Evolutionary conservation across 176 grass and related monocot species (phyloP).

Genomic region (Secale cereale): DNA sequence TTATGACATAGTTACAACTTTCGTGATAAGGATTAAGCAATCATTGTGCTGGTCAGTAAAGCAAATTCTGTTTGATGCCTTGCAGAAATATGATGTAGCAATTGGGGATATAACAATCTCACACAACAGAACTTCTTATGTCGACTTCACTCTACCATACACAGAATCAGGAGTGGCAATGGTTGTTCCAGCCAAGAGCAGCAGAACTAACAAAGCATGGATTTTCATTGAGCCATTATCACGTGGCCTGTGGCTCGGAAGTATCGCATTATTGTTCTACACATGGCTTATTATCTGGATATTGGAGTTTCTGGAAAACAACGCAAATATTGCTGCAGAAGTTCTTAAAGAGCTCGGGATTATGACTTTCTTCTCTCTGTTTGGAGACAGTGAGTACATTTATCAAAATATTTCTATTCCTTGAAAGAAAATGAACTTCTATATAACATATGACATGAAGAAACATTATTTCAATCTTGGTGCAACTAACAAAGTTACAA

Average conservation of each 20-base stretch:
- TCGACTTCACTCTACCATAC: constrained; percentile 53
- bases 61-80: background rate
- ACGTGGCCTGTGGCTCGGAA: constrained; percentile 23
- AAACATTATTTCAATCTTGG: background rate
- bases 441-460: background rate
- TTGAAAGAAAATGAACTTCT: background rate
- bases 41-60: background rate
- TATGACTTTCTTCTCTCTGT: background rate
- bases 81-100: constrained; percentile 45
- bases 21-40: background rate
- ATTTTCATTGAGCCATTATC: constrained; percentile 44
- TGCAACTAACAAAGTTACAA: too few species aligned
- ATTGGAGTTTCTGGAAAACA: constrained; percentile 43
- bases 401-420: background rate
- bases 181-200: constrained; percentile 29
- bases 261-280: constrained; percentile 27
- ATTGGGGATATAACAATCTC: constrained; percentile 48
- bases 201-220: constrained; percentile 24
- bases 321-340: background rate
- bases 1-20: background rate
- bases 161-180: constrained; percentile 30
- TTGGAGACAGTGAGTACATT: constrained; percentile 12
- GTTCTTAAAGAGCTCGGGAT: background rate
- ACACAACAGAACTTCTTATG: constrained; percentile 11
- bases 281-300: constrained; percentile 30